phyloP scores from a whole-genome alignment of 805 yeast species.

The Saccharomycopsis vini region DNA sequence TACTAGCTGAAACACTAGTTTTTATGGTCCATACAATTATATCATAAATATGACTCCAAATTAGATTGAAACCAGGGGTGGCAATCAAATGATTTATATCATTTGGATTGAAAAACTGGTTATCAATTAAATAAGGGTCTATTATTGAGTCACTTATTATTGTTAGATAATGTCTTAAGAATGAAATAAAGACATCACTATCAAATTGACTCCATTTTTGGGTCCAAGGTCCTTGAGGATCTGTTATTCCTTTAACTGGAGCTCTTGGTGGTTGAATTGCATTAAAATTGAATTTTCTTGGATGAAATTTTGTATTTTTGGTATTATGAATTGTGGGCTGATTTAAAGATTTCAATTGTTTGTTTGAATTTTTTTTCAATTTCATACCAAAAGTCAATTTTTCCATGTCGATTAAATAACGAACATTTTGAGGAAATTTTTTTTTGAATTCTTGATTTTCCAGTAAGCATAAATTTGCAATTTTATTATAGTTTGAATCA shows the following conservation, averaged over 20 bases:
- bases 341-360: no score
- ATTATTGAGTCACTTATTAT: conserved; percentile 4
- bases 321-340: no score
- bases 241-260: conserved; percentile 37
- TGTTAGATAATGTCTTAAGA: conserved; percentile 46
- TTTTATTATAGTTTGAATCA: conserved; percentile 17
- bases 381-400: conserved; percentile 24
- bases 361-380: neutral
- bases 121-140: neutral
- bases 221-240: conserved; percentile 57
- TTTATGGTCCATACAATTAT: conserved; percentile 23
- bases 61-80: conserved; percentile 38
- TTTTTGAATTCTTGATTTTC: conserved; percentile 1
- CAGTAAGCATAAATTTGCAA: neutral
- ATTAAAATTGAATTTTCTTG: conserved; percentile 22
- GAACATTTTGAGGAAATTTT: conserved; percentile 26
- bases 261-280: conserved; percentile 33
- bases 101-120: neutral
- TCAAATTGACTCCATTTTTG: conserved; percentile 50
- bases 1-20: conserved; percentile 4
- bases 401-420: conserved; percentile 27
- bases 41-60: conserved; percentile 40
- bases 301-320: neutral
- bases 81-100: conserved; percentile 18
- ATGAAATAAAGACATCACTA: conserved; percentile 50